Conservation (phyloP, 2,329 filamentous ascomycete genomes). For the Cladosporium velox region DNA sequence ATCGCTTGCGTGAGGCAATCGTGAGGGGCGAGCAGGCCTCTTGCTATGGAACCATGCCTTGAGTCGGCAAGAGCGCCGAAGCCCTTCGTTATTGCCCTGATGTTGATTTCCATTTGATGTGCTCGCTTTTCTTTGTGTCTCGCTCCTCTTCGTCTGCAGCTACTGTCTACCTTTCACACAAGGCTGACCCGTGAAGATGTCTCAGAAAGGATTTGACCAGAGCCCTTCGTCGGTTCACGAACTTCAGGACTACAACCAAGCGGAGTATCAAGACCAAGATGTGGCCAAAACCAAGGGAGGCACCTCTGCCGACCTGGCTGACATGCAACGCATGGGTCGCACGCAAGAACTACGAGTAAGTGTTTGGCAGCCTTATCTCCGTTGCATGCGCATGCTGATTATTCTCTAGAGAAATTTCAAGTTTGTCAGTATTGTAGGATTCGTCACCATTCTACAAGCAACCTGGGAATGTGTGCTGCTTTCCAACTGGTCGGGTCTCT, state of each 20-base stretch:
- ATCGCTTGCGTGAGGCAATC: conserved; percentile 3
- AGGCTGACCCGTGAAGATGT: neutral
- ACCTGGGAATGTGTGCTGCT: conserved; percentile 14
- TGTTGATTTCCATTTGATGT: neutral
- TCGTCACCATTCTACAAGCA: conserved; percentile 15
- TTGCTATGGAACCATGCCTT: conserved; percentile 2
- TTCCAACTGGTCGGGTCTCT: conserved; percentile 14
- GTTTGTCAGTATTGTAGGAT: conserved; percentile 14
- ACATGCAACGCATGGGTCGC: conserved; percentile 25
- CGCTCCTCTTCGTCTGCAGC: neutral
- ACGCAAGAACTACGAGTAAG: conserved; percentile 15
- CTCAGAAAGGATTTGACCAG: conserved; percentile 1
- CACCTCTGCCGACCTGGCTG: conserved; percentile 10
- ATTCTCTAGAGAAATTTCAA: conserved; percentile 3
- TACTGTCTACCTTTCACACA: neutral
- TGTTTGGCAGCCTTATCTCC: neutral
- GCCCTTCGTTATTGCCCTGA: neutral
- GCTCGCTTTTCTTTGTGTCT: neutral
- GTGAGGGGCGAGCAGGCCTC: neutral
- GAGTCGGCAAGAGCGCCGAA: conserved; percentile 5
- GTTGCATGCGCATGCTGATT: neutral
- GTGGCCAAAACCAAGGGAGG: conserved; percentile 16
- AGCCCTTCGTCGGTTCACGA: neutral
- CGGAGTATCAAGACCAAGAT: conserved; percentile 3
- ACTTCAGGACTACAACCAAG: conserved; percentile 5